Evolutionary conservation across 176 grass and related monocot species (phyloP), one percentile per base, ranked within the genome.

Genomic region (Poa annua): DNA sequence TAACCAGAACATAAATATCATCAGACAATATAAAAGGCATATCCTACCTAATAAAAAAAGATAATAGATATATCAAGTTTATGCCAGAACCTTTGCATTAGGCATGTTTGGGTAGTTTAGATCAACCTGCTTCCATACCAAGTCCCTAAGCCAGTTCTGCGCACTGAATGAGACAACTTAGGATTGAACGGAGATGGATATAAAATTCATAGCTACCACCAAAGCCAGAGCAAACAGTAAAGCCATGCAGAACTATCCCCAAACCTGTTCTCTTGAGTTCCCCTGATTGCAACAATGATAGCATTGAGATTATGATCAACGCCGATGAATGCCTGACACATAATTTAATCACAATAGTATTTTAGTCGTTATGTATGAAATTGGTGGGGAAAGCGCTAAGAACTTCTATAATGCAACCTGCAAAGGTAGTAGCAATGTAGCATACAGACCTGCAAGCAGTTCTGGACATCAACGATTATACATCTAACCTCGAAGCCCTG

Each of bases 181-280:
- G 14, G 34, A 41, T 16, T 73, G 12, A 61, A 74, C 13, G 60
- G 5, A 60, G 39, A 61, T 9, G 48, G 39, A 33, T 35, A 89
- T 76, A 73, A 17, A 44, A 4, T 22, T 22, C 38, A 73, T 54
- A 83, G 38, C 12, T 21, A 14, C 12, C 3, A 56, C 34, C 29
- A 14, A 56, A 57, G n/a, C 4, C 50, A 56, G 64, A 32, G 57
- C 2, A 48, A 60, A 25, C 38, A 61, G 19, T 44, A 24, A 66
- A 56, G 56, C n/a, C 35, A 66, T 67, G 53, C 35, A 0, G 11
- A 75, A 72, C 10, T 54, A 89, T 35, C 34, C 44, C 44, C 70
- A 65, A 82, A 95, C 96, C 92, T 98, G 68, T 98, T 93, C 77
- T 98, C 96, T 86, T 98, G 96, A 81, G 96, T 98, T 88, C 96